phyloP scores from a whole-genome alignment of 2,329 filamentous ascomycete species.

The Tolypocladium paradoxum region DNA sequence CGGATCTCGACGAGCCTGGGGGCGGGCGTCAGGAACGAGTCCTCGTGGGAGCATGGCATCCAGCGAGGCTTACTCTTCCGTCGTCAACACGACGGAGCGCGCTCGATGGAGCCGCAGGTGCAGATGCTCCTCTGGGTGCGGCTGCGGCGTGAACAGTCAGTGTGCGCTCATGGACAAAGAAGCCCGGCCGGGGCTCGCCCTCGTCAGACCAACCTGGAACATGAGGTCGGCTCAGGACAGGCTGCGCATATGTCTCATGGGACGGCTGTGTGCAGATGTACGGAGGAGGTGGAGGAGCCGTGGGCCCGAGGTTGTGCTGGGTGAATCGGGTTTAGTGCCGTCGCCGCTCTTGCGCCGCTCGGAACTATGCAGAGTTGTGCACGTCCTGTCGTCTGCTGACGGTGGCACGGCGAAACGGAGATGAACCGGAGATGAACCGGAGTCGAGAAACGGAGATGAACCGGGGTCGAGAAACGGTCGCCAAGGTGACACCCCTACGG shows the following conservation, averaged over 20 bases:
- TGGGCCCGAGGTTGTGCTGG: no score
- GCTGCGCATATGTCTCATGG: not conserved
- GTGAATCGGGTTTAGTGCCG: no score
- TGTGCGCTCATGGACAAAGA: not conserved
- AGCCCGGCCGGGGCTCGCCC: no score
- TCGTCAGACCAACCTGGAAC: conserved; percentile 6
- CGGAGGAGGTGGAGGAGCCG: no score
- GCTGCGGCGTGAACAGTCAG: conserved; percentile 25
- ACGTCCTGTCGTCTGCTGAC: no score
- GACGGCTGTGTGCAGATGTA: not conserved
- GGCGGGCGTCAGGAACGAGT: not conserved
- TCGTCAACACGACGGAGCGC: conserved; percentile 69
- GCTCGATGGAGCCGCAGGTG: conserved; percentile 75
- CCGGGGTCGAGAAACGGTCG: no score
- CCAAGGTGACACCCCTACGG: no score
- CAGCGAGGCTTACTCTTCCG: conserved; percentile 50
- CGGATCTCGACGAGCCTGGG: conserved; percentile 77
- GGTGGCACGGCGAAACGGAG: no score
- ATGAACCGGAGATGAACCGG: no score
- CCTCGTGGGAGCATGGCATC: not conserved
- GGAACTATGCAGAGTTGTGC: no score
- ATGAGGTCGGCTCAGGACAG: conserved; percentile 1
- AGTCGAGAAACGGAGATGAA: no score
- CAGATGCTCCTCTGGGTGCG: conserved; percentile 62
- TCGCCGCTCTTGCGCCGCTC: no score